Evolutionary conservation across 2,329 filamentous ascomycete genomes (phyloP), one percentile per base, ranked within the genome.

Genomic region (Pseudodiploospora longispora): DNA sequence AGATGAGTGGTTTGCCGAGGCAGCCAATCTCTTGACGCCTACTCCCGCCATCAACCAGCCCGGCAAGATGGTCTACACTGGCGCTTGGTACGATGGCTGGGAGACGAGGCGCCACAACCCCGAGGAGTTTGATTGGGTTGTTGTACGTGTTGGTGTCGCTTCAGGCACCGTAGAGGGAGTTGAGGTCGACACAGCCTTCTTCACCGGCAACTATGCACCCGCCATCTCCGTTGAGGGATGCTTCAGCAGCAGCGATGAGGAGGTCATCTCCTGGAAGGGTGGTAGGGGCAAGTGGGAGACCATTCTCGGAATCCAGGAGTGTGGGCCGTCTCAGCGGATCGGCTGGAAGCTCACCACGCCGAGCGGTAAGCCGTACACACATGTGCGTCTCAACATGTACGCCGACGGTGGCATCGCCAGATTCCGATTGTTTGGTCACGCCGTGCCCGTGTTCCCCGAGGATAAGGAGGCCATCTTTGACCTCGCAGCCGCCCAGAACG

Each of bases 381-480:
- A 93, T 60, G 83, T 90, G 35, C 71, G 85, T 31, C 69, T 93
- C 44, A 85, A 87, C 61, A 90, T 90, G 87, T 90, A 87, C 59
- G 85, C 87, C 1, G 87, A 93, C 58, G 87, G 87, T 40, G 87
- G 87, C 40, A 91, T 93, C 56, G 85, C 86, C 34, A 71, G 87
- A 41, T 90, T 91, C 67, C 74, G 85, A 27, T 75, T 91, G 1
- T 90, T 84, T 57, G 87, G 87, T 5, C 75, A 80, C 49, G 86
- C 84, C 1, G 76, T 88, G 1, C 85, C 86, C 4, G 82, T 91
- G 2, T 87, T 90, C 58, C 85, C 86, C 1, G 69, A 76, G 28
- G 76, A 85, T 55, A 66, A 70, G 28, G 71, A 77, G 6, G 80
- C 76, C 47, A 69, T 87, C 19, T 79, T 91, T 51, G 87, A 91